Conservation (phyloP, 78 protist genomes). For the Dictyostelium discoideum region DNA sequence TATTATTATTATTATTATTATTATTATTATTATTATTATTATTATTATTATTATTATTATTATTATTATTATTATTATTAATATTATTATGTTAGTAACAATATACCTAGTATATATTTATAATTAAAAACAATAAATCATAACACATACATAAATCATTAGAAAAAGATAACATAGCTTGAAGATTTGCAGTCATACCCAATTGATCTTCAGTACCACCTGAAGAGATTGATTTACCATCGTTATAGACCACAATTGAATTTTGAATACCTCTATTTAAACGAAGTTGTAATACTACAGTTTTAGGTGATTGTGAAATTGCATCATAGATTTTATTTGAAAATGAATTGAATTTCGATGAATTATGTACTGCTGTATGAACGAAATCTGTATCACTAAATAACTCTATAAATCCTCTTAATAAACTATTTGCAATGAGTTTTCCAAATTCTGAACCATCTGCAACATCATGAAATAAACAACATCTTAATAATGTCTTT, state of each 20-base stretch:
- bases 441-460: slow-evolving; percentile 77
- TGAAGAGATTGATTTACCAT: slow-evolving; percentile 59
- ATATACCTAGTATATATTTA: background rate
- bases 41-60: background rate
- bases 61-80: background rate
- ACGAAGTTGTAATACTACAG: slow-evolving; percentile 25
- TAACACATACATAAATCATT: slow-evolving; percentile 58
- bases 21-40: background rate
- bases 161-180: slow-evolving; percentile 75
- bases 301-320: slow-evolving; percentile 56
- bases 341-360: slow-evolving; percentile 49
- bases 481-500: slow-evolving; percentile 60
- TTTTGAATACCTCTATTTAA: slow-evolving; percentile 74
- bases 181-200: slow-evolving; percentile 69
- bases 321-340: slow-evolving; percentile 74
- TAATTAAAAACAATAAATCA: background rate
- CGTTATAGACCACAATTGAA: slow-evolving; percentile 59
- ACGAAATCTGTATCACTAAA: slow-evolving; percentile 56
- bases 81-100: no score
- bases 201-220: slow-evolving; percentile 70
- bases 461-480: slow-evolving; percentile 68
- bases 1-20: background rate
- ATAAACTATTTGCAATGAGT: slow-evolving; percentile 53
- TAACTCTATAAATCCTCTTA: slow-evolving; percentile 69
- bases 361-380: slow-evolving; percentile 47